phyloP scores from a whole-genome alignment of 2,329 filamentous ascomycete species.

The Claviceps sp. region DNA sequence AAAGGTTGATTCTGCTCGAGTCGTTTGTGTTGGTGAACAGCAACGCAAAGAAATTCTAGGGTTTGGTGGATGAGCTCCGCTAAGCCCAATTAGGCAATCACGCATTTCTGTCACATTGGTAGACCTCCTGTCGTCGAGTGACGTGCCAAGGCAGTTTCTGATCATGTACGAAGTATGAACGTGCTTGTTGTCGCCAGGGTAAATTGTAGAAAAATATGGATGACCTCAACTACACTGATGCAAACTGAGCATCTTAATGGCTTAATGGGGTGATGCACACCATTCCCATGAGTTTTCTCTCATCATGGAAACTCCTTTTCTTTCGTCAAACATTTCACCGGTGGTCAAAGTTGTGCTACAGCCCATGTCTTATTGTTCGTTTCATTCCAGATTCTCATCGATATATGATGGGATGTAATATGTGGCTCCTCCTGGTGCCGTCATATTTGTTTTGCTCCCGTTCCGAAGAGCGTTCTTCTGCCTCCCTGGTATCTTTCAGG shows the following conservation, averaged over 20 bases:
- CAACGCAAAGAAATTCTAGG: slow-evolving; percentile 29
- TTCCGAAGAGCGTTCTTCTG: slow-evolving; percentile 15
- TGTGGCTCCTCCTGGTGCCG: slow-evolving; percentile 41
- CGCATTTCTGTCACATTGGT: slow-evolving; percentile 2
- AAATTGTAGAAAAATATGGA: not conserved
- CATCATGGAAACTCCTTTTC: not conserved
- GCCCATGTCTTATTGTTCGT: slow-evolving; percentile 15
- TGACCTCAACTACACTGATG: not conserved
- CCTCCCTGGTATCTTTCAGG: slow-evolving; percentile 21
- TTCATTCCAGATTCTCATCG: slow-evolving; percentile 33
- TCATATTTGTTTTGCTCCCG: too few relatives aligned
- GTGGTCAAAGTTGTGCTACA: slow-evolving; percentile 14
- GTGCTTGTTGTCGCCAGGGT: too few relatives aligned
- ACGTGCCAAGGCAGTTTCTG: not conserved
- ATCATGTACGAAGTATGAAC: not conserved
- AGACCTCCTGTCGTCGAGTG: not conserved
- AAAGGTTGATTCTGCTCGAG: slow-evolving; percentile 15
- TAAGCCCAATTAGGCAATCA: slow-evolving; percentile 29
- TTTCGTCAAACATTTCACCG: slow-evolving; percentile 4
- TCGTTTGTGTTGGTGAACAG: slow-evolving; percentile 27
- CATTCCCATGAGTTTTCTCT: too few relatives aligned
- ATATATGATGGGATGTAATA: slow-evolving; percentile 44
- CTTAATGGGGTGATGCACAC: not conserved
- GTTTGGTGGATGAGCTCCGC: slow-evolving; percentile 26
- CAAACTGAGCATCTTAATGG: not conserved